phyloP scores from a whole-genome alignment of 2,329 filamentous ascomycete genomes.

The Coniosporium tulheliwenetii region DNA sequence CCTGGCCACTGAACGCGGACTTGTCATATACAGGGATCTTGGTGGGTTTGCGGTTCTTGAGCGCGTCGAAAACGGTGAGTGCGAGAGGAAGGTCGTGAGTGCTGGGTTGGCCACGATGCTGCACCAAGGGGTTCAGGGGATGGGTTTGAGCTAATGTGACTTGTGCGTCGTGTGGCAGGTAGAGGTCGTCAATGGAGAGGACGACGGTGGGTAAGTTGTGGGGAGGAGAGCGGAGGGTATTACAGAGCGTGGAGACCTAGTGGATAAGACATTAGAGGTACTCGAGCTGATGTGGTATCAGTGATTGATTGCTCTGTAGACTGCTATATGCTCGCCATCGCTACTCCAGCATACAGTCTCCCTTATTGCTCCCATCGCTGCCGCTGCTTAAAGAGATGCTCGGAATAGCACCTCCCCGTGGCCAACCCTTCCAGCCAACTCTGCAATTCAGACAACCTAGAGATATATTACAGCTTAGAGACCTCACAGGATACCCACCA shows the following conservation, averaged over 20 bases:
- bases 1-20: constrained; percentile 56
- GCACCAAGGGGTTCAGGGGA: constrained; percentile 58
- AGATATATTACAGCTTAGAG: too few relatives aligned
- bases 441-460: too few relatives aligned
- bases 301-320: not conserved
- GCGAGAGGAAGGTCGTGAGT: constrained; percentile 64
- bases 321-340: not conserved
- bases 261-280: not conserved
- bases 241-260: constrained; percentile 45
- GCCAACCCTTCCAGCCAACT: too few relatives aligned
- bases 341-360: too few relatives aligned
- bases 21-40: constrained; percentile 73
- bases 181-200: constrained; percentile 80
- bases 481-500: constrained; percentile 33
- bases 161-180: constrained; percentile 59
- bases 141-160: constrained; percentile 46
- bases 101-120: constrained; percentile 70
- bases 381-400: too few relatives aligned
- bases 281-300: not conserved
- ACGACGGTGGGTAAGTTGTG: constrained; percentile 51
- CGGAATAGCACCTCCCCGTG: too few relatives aligned
- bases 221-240: constrained; percentile 40
- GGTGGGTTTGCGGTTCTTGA: constrained; percentile 34
- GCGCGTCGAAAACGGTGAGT: constrained; percentile 44
- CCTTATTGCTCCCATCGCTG: too few relatives aligned